Evolutionary conservation across 2,329 filamentous ascomycete species (phyloP), one percentile per base, ranked within the genome.

Genomic region (Passalora sequoiae): DNA sequence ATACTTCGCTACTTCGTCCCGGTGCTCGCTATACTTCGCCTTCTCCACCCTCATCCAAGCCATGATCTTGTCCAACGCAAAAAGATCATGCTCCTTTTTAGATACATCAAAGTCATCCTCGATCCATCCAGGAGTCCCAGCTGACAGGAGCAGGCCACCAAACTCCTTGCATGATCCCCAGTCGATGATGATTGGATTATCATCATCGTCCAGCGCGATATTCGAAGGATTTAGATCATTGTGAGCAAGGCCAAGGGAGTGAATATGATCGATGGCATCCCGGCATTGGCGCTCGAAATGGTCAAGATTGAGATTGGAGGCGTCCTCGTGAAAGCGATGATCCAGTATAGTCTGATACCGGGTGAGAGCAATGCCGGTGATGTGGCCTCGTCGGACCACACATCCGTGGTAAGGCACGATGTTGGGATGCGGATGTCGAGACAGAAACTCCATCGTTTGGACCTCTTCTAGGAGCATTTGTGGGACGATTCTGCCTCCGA

Each of bases 191-290:
- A 61, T 43, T 21, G 58, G 47, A 6, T 32, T 44, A 40, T 59
- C 54, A 27, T 44, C n/a, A 33, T 48, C 47, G 45, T 60, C 49
- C 21, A 66, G 28, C 50, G 60, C 62, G 24, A 66, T 61, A 42
- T 64, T 66, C 25, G 44, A 51, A 15, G 62, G 61, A 25, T 58
- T 63, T 29, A 65, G 57, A 39, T 66, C 61, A 43, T 65, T 66
- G 46, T 66, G 60, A 17, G 61, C 56, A 19, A 60, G 44, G 12
- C 57, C 60, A 10, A 65, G 54, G 13, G 53, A 56, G 47, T 64
- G 60, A 12, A 64, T 46, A 48, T 64, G 60, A 40, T 38, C 35
- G 13, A 65, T 50, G 30, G 53, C 60, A 13, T 47, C 43, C 35
- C 50, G 50, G 27, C 50, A 51, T 13, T 51, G 48, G 41, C 43